Conservation (phyloP, 345 rosid species). For the Zanthoxylum bungeanum region DNA sequence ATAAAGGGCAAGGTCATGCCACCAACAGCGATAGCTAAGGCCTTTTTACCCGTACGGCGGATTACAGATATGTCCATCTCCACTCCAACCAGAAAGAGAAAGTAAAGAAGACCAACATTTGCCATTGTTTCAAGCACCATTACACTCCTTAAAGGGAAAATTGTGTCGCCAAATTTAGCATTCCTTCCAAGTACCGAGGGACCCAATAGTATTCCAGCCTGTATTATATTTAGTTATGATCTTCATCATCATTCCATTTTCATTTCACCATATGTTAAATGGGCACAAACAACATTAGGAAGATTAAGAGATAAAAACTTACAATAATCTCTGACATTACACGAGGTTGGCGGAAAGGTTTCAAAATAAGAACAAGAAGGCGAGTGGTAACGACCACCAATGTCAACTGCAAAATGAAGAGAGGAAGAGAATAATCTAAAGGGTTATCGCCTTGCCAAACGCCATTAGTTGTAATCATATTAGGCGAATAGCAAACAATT, state of each 20-base stretch:
- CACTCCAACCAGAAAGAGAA: slow-evolving; percentile 84
- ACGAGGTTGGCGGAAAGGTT: slow-evolving; percentile 91
- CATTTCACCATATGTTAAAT: neutral
- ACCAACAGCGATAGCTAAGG: slow-evolving; percentile 55
- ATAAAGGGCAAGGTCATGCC: slow-evolving; percentile 87
- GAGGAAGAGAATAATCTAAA: slow-evolving; percentile 82
- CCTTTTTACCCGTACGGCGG: slow-evolving; percentile 61
- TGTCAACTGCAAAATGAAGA: slow-evolving; percentile 80
- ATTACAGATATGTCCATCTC: slow-evolving; percentile 91
- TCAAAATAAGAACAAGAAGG: slow-evolving; percentile 58
- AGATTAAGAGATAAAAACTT: slow-evolving; percentile 13
- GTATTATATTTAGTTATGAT: no score
- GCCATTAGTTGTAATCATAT: slow-evolving; percentile 92
- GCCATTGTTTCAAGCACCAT: slow-evolving; percentile 99
- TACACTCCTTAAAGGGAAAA: slow-evolving; percentile 83
- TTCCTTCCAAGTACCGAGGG: slow-evolving; percentile 75
- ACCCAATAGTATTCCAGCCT: slow-evolving; percentile 87
- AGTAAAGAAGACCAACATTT: slow-evolving; percentile 82
- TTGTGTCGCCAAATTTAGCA: slow-evolving; percentile 26
- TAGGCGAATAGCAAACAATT: slow-evolving; percentile 81
- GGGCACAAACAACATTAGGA: neutral
- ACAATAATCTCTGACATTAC: slow-evolving; percentile 86
- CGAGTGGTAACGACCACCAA: slow-evolving; percentile 75
- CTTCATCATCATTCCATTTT: neutral
- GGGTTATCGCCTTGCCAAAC: slow-evolving; percentile 99